phyloP scores from a whole-genome alignment of 1,139 yeast species.

The Debaryomyces fabryi region DNA sequence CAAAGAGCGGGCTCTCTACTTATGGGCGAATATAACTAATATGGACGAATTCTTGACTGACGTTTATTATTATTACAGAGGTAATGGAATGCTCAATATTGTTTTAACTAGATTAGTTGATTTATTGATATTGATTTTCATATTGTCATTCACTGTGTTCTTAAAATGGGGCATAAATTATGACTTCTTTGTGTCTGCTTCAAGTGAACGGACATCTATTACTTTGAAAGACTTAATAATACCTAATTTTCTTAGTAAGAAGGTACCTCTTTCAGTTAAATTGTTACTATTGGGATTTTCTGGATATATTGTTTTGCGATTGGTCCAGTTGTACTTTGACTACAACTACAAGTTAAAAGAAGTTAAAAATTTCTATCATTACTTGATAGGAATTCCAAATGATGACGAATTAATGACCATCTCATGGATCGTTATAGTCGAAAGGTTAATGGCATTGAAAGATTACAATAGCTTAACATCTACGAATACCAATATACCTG shows the following conservation, averaged over 20 bases:
- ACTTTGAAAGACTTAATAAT: slow-evolving; percentile 53
- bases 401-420: slow-evolving; percentile 84
- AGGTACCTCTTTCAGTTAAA: slow-evolving; percentile 54
- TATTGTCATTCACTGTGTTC: slow-evolving; percentile 75
- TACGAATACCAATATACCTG: slow-evolving; percentile 35
- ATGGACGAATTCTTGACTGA: slow-evolving; percentile 83
- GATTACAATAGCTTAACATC: slow-evolving; percentile 78
- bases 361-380: slow-evolving; percentile 63
- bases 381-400: slow-evolving; percentile 70
- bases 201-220: slow-evolving; percentile 18
- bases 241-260: slow-evolving; percentile 59
- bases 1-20: slow-evolving; percentile 83
- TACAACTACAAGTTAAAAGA: slow-evolving; percentile 58
- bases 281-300: slow-evolving; percentile 64
- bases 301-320: slow-evolving; percentile 56
- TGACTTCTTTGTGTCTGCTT: slow-evolving; percentile 28
- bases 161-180: slow-evolving; percentile 85
- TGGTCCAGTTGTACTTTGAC: slow-evolving; percentile 61
- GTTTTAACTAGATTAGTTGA: slow-evolving; percentile 66
- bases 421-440: slow-evolving; percentile 90
- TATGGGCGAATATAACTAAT: slow-evolving; percentile 95
- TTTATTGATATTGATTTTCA: slow-evolving; percentile 72
- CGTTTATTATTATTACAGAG: slow-evolving; percentile 80
- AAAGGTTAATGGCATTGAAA: slow-evolving; percentile 68
- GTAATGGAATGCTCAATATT: slow-evolving; percentile 83